A percentile compares a stretch with the other conserved stretches of the same genome.
Conservation (phyloP, 192 early-diverging fungal species). For the Coemansia sp. region DNA sequence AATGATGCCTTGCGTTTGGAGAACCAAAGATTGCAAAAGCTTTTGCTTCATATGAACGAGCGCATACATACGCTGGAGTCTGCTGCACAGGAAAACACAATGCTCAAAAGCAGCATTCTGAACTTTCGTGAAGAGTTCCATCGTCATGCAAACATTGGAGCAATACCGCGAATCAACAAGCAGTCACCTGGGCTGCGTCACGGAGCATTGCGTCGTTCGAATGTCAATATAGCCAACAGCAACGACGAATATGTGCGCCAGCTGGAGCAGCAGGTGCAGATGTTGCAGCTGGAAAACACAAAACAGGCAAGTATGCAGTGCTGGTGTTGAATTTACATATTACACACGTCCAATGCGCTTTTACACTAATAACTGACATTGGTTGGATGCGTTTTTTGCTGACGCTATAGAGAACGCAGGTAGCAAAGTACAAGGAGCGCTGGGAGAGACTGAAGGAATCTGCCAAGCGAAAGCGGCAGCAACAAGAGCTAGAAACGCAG, state of each 20-base stretch:
- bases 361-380: neutral
- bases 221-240: neutral
- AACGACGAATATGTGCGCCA: slow-evolving; percentile 20
- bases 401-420: slow-evolving; percentile 27
- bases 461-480: slow-evolving; percentile 51
- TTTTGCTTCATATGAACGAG: slow-evolving; percentile 31
- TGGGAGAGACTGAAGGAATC: slow-evolving; percentile 56
- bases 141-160: slow-evolving; percentile 43
- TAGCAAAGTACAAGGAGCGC: slow-evolving; percentile 50
- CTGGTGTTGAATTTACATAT: neutral
- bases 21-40: slow-evolving; percentile 27
- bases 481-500: slow-evolving; percentile 24
- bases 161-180: slow-evolving; percentile 33
- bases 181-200: slow-evolving; percentile 10
- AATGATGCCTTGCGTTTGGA: slow-evolving; percentile 17
- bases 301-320: slow-evolving; percentile 38
- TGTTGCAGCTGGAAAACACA: slow-evolving; percentile 29
- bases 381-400: neutral
- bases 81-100: slow-evolving; percentile 54
- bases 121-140: slow-evolving; percentile 54
- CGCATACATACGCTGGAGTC: slow-evolving; percentile 43
- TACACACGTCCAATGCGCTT: neutral
- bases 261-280: slow-evolving; percentile 34
- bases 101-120: slow-evolving; percentile 55
- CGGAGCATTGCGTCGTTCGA: neutral